Base-by-base conservation (phyloP, 83 land plant genomes). In the Thuja plicata region DNA sequence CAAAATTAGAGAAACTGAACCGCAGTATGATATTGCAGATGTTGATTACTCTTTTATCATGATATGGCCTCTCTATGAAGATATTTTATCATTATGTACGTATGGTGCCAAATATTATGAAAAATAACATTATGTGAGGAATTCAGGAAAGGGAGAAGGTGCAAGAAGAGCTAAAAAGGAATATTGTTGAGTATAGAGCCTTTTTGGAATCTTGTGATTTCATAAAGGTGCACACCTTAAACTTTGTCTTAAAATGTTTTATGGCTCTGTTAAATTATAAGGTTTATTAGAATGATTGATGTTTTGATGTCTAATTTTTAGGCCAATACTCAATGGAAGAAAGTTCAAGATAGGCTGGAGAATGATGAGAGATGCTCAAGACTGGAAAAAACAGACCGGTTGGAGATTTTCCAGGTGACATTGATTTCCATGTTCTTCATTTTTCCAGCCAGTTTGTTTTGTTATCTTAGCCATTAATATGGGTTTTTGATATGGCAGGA, bases 321-420 rank as follows among this genome's bases (percentile, higher is more conserved):
- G 99, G 99, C 89, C 0, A 97, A 90, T 87, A 97, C 92, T 88
- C 99, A 97, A 88, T 98, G 99, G 99, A 94, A 99, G 82, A 98
- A 97, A 89, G 97, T 98, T 55, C 97, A 95, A 88, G 99, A 97
- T 91, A 93, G 94, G 19, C 88, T 98, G 79, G 99, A 98, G 90
- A 97, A 97, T 93, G 99, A 98, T 93, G 99, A 96, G 88, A 94
- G 99, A 88, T 98, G 98, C 77, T 91, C 94, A 43, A 95, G 99
- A 13, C 94, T 98, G 78, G 98, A 98, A 83, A 98, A 97, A 91
- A 90, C 95, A 88, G 99, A 98, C 35, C 96, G 98, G 12, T 88
- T 97, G 88, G 95, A 95, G 52, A 91, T 96, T 54, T 98, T 97
- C 70, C 97, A 96, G 96, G 99, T 96, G 87, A 35, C 13, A 21